Percentiles rank a stretch among this genome's conserved stretches.
phyloP scores from a whole-genome alignment of 2,329 filamentous ascomycete species.

The Mycosphaerelloides madeirae region DNA sequence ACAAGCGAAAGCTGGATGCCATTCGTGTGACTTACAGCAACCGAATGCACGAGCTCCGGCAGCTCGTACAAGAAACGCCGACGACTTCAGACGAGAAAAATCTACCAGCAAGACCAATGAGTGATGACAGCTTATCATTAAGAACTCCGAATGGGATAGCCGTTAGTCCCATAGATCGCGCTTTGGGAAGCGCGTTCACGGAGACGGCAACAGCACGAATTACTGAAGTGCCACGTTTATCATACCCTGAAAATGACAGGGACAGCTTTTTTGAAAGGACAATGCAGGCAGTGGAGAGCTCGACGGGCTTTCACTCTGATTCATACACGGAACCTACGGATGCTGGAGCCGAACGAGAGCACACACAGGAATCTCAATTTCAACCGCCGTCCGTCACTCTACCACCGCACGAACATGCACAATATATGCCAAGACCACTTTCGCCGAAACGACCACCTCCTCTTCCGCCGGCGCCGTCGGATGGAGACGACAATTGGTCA shows the following conservation, averaged over 20 bases:
- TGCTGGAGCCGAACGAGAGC: conserved; percentile 8
- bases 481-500: conserved; percentile 14
- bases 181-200: conserved; percentile 38
- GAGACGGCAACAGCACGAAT: conserved; percentile 52
- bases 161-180: conserved; percentile 31
- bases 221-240: conserved; percentile 39
- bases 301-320: conserved; percentile 12
- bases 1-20: conserved; percentile 83
- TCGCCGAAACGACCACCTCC: conserved; percentile 60
- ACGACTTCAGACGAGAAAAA: conserved; percentile 58
- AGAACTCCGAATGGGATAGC: conserved; percentile 31
- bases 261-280: conserved; percentile 30
- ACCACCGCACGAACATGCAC: conserved; percentile 33
- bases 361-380: conserved; percentile 1
- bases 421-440: conserved; percentile 66
- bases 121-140: conserved; percentile 48
- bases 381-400: conserved; percentile 16
- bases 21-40: conserved; percentile 89
- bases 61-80: conserved; percentile 54
- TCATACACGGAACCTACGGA: neutral
- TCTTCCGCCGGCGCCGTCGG: conserved; percentile 10
- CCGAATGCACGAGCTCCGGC: conserved; percentile 79
- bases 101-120: conserved; percentile 66
- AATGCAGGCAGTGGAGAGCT: conserved; percentile 25
- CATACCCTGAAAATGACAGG: conserved; percentile 22